Conservation (phyloP, 2,329 filamentous ascomycete genomes). For the Acrocalymma vagum region DNA sequence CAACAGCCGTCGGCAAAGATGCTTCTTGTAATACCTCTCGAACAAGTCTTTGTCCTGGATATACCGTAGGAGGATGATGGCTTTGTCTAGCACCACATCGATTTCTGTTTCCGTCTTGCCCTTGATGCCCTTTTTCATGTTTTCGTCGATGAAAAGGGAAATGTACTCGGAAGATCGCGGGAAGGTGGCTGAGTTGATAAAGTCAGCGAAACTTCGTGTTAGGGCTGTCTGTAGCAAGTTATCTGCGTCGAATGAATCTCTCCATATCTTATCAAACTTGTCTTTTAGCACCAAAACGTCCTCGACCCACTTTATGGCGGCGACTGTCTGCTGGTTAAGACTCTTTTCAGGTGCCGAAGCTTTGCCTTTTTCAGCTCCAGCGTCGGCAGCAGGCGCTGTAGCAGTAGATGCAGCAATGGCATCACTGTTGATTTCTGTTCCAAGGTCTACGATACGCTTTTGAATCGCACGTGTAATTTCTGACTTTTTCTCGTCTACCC, state of each 20-base stretch:
- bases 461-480: slow-evolving; percentile 77
- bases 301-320: slow-evolving; percentile 94
- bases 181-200: slow-evolving; percentile 83
- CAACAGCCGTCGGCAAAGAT: slow-evolving; percentile 85
- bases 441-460: slow-evolving; percentile 79
- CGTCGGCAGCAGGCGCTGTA: slow-evolving; percentile 57
- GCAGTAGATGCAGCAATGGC: slow-evolving; percentile 64
- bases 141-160: slow-evolving; percentile 96
- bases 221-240: slow-evolving; percentile 81
- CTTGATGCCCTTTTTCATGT: slow-evolving; percentile 91
- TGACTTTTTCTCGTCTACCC: slow-evolving; percentile 78
- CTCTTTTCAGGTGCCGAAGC: slow-evolving; percentile 54
- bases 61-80: slow-evolving; percentile 86
- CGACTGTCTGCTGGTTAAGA: slow-evolving; percentile 80
- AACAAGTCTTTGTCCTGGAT: slow-evolving; percentile 93
- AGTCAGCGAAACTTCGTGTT: slow-evolving; percentile 86
- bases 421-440: slow-evolving; percentile 80
- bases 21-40: slow-evolving; percentile 97
- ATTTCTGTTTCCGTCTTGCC: slow-evolving; percentile 91
- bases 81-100: slow-evolving; percentile 85
- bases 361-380: slow-evolving; percentile 62
- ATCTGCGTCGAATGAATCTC: slow-evolving; percentile 76
- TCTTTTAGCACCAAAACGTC: slow-evolving; percentile 86
- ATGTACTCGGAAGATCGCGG: slow-evolving; percentile 86
- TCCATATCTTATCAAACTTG: slow-evolving; percentile 86